A percentile compares a stretch with the other conserved stretches of the same genome.
Evolutionary conservation across 768 basidiomycete species (phyloP).

Genomic region (Leucocoprinus leucothites): DNA sequence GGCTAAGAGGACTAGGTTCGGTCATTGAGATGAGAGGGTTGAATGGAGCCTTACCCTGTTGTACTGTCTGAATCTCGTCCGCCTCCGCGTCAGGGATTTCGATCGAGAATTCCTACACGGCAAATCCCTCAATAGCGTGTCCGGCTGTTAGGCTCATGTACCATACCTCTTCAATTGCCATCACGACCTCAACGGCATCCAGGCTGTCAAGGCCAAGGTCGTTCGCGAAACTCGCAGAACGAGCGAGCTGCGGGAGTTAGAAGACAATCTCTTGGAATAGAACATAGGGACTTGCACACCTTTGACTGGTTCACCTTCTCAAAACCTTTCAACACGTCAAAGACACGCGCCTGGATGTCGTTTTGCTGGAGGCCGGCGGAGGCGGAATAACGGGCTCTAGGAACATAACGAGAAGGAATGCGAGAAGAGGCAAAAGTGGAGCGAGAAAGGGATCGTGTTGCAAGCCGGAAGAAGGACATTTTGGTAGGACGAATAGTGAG

Average conservation of each 20-base stretch:
- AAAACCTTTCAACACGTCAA: conserved; percentile 84
- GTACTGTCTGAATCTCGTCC: conserved; percentile 88
- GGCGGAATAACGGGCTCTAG: conserved; percentile 60
- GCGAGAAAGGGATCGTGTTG: conserved; percentile 45
- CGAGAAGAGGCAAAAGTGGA: conserved; percentile 31
- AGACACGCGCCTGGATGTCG: conserved; percentile 68
- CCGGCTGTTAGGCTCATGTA: conserved; percentile 7
- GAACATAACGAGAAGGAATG: conserved; percentile 34
- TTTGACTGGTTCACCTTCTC: conserved; percentile 83
- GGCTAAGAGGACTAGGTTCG: conserved; percentile 44
- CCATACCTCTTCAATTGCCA: conserved; percentile 92
- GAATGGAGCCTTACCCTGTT: conserved; percentile 62
- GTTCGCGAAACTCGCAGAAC: conserved; percentile 63
- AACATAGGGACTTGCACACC: conserved; percentile 32
- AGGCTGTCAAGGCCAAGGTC: conserved; percentile 94
- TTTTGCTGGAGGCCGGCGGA: conserved; percentile 63
- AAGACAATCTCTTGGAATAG: background rate
- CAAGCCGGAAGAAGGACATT: conserved; percentile 58
- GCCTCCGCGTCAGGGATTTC: conserved; percentile 98
- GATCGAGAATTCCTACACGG: conserved; percentile 84
- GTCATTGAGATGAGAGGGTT: conserved; percentile 14
- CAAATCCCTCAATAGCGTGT: conserved; percentile 1
- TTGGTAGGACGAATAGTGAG: conserved; percentile 15
- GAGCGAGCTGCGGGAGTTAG: conserved; percentile 49
- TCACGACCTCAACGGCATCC: conserved; percentile 96